Conservation (phyloP, 2,329 filamentous ascomycete species). For the Epichloe aotearoae region DNA sequence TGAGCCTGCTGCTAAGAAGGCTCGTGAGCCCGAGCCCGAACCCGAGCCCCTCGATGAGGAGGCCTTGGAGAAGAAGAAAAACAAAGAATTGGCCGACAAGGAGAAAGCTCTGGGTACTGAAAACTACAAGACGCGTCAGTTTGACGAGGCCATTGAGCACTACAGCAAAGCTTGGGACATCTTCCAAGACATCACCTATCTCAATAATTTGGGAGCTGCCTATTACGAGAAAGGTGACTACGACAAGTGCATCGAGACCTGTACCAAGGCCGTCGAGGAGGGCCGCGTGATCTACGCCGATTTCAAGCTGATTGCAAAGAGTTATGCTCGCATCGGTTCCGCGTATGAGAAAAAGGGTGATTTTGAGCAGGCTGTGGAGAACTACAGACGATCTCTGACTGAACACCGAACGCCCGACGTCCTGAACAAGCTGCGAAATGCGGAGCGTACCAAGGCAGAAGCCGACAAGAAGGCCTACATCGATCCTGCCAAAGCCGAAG, state of each 20-base stretch:
- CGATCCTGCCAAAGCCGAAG: slow-evolving; percentile 82
- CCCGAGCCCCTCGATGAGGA: slow-evolving; percentile 71
- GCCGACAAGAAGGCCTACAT: slow-evolving; percentile 68
- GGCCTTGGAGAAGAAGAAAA: slow-evolving; percentile 71
- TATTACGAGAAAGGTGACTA: slow-evolving; percentile 95
- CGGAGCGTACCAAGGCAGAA: slow-evolving; percentile 76
- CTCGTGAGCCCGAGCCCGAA: slow-evolving; percentile 37
- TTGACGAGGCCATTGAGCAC: slow-evolving; percentile 87
- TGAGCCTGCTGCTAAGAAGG: slow-evolving; percentile 37
- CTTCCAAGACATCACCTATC: slow-evolving; percentile 92
- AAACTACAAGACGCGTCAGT: slow-evolving; percentile 96
- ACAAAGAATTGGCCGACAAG: slow-evolving; percentile 84
- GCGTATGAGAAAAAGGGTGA: slow-evolving; percentile 86
- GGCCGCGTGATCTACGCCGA: slow-evolving; percentile 83
- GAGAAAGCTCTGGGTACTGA: slow-evolving; percentile 91
- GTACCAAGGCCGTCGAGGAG: slow-evolving; percentile 78
- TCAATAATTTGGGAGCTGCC: slow-evolving; percentile 91
- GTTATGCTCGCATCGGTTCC: slow-evolving; percentile 90
- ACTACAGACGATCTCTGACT: slow-evolving; percentile 87
- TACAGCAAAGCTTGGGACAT: slow-evolving; percentile 92
- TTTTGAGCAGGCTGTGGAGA: slow-evolving; percentile 64
- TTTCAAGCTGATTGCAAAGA: slow-evolving; percentile 97
- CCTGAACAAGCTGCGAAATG: slow-evolving; percentile 78
- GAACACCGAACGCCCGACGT: slow-evolving; percentile 95
- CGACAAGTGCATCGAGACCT: slow-evolving; percentile 72